These are phyloP conservation scores for Nitzschia sp. DNA, from an alignment of 108 stramenopile species.

Conservation along the genomic window DNA sequence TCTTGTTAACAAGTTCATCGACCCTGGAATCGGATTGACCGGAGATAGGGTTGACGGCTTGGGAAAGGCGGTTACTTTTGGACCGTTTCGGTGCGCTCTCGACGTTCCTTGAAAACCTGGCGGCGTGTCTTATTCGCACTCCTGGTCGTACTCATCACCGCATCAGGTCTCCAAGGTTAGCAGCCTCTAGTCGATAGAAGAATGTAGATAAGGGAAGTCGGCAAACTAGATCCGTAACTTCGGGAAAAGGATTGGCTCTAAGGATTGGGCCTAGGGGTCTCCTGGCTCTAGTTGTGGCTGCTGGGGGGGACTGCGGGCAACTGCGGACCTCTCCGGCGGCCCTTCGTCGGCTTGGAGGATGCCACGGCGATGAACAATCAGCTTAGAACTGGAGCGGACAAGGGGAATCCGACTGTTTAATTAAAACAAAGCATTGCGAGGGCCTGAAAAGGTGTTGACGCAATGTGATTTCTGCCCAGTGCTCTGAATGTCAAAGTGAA, in stretches of 20 bases:
- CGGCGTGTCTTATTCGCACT: conserved; percentile 87
- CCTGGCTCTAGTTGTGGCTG: conserved; percentile 57
- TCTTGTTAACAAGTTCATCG: conserved; percentile 86
- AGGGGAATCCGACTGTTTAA: conserved; percentile 91
- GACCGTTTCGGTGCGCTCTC: conserved; percentile 85
- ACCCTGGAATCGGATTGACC: conserved; percentile 92
- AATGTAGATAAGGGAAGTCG: conserved; percentile 94
- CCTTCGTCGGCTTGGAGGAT: conserved; percentile 56
- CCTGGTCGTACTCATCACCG: conserved; percentile 93
- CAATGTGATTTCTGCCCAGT: conserved; percentile 89
- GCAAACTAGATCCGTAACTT: conserved; percentile 90
- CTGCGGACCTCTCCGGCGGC: conserved; percentile 62
- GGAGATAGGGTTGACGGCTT: conserved; percentile 84
- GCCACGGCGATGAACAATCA: conserved; percentile 78
- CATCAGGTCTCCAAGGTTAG: conserved; percentile 97
- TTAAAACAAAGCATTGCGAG: conserved; percentile 90
- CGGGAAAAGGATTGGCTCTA: conserved; percentile 90
- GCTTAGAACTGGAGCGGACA: conserved; percentile 88
- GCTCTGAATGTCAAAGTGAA: conserved; percentile 91
- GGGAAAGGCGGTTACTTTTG: conserved; percentile 89
- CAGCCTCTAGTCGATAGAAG: conserved; percentile 96
- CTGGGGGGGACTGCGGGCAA: conserved; percentile 71
- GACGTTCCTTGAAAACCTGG: conserved; percentile 91
- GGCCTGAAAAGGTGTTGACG: conserved; percentile 87
- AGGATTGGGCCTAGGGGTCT: conserved; percentile 82